Base-by-base conservation (phyloP, 2,329 filamentous ascomycete genomes). In the Zalaria obscura region DNA sequence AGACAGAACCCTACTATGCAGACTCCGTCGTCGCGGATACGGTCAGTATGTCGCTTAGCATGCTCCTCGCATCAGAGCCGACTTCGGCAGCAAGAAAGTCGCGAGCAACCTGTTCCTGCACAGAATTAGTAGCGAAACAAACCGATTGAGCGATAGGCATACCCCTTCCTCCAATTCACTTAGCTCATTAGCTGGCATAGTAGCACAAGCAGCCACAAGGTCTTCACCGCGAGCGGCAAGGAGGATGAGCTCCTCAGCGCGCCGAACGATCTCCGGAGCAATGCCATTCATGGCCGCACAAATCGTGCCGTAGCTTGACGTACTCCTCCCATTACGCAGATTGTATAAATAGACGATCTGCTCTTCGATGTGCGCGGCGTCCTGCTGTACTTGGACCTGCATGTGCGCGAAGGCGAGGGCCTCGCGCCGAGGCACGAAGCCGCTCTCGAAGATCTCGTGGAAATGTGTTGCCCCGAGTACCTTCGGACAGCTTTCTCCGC, bases 211-310 rank as follows among this genome's bases (percentile, higher is more conserved):
- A 27, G 76, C 71, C 4, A 80, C 73, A 2, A 96, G 66, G 57
- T 93, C 83, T 53, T 89, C 82, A 5, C 86, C 83, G 39, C 70
- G 74, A 10, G 76, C 74, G 29, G 81, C 67, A 10, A 91, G 65
- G 5, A 75, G 59, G 25, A 81, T 75, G 31, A 98, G 69, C 5
- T 79, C 72, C 48, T 86, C 80, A 0, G 89, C 87, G 42, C 88
- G 75, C 10, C 80, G 65, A 5, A 95, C 72, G 6, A 96, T 74
- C 4, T 72, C 68, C 11, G 63, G 54, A 27, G 85, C 79, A 9
- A 98, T 77, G 1, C 88, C 88, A 52, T 93, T 95, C 59, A 93
- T 74, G 3, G 78, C 78, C 27, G 91, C 91, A 55, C 91, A 96
- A 40, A 69, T 73, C 27, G 79, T 83, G 1, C 91, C 91, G 53